Base-by-base conservation (phyloP, 768 basidiomycete species). In the Rhodosporidiobolus sp. region DNA sequence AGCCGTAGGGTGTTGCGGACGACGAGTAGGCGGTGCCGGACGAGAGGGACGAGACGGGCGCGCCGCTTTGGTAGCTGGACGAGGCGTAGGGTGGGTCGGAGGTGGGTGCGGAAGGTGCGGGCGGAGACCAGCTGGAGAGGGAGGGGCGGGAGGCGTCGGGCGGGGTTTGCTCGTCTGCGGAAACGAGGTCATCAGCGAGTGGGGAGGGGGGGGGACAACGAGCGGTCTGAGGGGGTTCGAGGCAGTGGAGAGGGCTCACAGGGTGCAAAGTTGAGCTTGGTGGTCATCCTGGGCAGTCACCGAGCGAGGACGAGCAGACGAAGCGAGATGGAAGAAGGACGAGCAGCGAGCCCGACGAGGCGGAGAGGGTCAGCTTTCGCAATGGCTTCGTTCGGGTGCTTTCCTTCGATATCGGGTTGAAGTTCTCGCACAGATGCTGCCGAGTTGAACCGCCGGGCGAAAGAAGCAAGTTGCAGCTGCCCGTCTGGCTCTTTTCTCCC, bases 251-350 rank as follows among this genome's bases (percentile, higher is more conserved):
- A 49, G 38, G n/a, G 24, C 64, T 30, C 16, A 70, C 73, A 74
- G 10, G 73, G 73, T 0, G 73, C 73, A n/a, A 74, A 74, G 54
- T 74, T 74, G 56, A 74, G 65, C 1, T 68, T 55, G 8, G 34
- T 73, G 1, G 71, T 46, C 8, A 52, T 48, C 32, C 32, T 14
- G 4, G 19, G 16, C 5, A 4, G 38, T 45, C 17, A 11, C 32
- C 28, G 48, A 49, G 60, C 46, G 9, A 16, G 3, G n/a, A n/a
- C 28, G 14, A 22, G 19, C 49, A 43, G 38, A 43, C 22, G 3
- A 32, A 34, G 55, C 6, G 55, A 30, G 30, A 35, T 22, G 4
- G 55, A 30, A 57, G 55, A 28, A 26, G 48, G 17, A n/a, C n/a
- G n/a, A n/a, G n/a, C n/a, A n/a, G n/a, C n/a, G n/a, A n/a, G n/a